These are phyloP conservation scores for Pinus albicaulis DNA, from an alignment of 75 land plant species.

Conservation along the genomic window DNA sequence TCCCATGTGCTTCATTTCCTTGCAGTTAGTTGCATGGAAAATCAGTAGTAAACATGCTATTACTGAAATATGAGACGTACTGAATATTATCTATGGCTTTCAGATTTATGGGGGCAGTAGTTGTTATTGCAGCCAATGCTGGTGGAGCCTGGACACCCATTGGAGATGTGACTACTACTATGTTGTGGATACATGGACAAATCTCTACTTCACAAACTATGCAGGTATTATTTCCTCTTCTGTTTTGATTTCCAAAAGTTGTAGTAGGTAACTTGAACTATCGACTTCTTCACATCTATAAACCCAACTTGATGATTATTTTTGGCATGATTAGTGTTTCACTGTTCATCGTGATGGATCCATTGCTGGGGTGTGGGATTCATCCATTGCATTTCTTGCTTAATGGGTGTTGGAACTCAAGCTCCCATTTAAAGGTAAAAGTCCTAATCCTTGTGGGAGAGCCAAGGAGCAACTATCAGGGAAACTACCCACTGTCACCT, in stretches of 20 bases:
- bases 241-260: not conserved
- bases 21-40: constrained; percentile 1
- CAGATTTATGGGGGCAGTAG: constrained; percentile 96
- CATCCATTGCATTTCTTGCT: no score
- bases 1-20: not conserved
- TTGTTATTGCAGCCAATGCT: constrained; percentile 99
- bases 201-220: constrained; percentile 85
- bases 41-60: not conserved
- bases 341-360: no score
- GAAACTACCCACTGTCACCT: no score
- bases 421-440: no score
- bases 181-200: constrained; percentile 99
- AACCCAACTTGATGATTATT: not conserved
- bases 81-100: not conserved
- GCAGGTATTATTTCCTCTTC: constrained; percentile 48
- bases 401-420: no score
- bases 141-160: constrained; percentile 99
- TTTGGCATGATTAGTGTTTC: not conserved
- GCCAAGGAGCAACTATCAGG: no score
- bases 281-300: not conserved
- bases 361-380: no score
- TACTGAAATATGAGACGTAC: not conserved
- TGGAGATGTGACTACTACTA: constrained; percentile 99
- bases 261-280: not conserved
- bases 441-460: no score